Evolutionary conservation across 225 moss, liverwort and hornwort species (phyloP).

Genomic region (Rhytidiadelphus loreus): DNA sequence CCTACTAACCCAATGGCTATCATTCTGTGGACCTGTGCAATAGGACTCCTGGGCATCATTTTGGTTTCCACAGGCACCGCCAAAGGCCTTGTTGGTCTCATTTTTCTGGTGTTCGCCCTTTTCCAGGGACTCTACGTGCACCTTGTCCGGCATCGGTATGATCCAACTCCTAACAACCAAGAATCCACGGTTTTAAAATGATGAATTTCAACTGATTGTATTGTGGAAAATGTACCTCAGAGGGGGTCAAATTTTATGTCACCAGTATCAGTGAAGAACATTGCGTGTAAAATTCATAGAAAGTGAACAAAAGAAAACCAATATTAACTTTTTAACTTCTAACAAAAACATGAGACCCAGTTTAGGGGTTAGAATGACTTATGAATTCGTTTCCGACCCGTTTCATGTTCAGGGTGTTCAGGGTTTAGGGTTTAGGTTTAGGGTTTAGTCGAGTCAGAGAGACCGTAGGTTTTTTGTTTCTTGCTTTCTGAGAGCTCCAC

Average conservation of each 20-base stretch:
- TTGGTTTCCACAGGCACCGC: slow-evolving; percentile 45
- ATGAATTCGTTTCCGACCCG: neutral
- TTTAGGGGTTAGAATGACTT: neutral
- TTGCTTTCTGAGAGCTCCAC: neutral
- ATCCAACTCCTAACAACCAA: neutral
- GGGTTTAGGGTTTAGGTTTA: neutral
- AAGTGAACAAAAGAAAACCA: too few relatives aligned
- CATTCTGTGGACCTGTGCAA: neutral
- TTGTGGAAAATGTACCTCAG: neutral
- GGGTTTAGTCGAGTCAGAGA: neutral
- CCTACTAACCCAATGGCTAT: neutral
- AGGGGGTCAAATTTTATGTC: neutral
- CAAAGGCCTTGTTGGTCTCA: slow-evolving; percentile 49
- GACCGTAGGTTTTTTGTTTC: neutral
- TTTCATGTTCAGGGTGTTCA: neutral
- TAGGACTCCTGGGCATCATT: slow-evolving; percentile 52
- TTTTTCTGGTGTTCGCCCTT: slow-evolving; percentile 41
- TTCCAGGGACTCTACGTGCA: slow-evolving; percentile 61
- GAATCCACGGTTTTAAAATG: neutral
- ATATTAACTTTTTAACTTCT: neutral
- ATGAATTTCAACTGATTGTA: neutral
- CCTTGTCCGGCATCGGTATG: slow-evolving; percentile 36
- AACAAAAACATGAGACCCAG: too few relatives aligned
- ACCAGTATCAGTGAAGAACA: neutral
- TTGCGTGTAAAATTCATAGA: neutral